phyloP scores from a whole-genome alignment of 768 basidiomycete genomes.

The Termitomyces sp. region DNA sequence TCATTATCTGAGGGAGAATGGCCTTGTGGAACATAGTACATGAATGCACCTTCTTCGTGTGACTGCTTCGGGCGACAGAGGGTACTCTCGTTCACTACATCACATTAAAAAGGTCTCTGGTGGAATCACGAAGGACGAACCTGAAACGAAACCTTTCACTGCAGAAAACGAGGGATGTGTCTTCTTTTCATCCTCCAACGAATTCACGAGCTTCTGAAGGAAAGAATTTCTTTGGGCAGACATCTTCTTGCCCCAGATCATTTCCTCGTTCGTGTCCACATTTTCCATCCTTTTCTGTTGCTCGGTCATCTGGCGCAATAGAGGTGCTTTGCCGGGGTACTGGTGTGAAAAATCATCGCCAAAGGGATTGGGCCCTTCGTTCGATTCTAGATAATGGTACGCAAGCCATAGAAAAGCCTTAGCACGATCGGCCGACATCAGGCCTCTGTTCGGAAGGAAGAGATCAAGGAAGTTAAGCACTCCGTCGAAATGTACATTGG shows the following conservation, averaged over 20 bases:
- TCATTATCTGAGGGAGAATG: constrained; percentile 21
- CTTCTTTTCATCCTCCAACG: constrained; percentile 47
- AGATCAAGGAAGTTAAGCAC: constrained; percentile 76
- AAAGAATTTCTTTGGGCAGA: constrained; percentile 65
- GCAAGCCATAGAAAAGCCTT: constrained; percentile 79
- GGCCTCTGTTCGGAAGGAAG: constrained; percentile 65
- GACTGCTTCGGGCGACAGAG: constrained; percentile 27
- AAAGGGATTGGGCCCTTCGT: constrained; percentile 65
- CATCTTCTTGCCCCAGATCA: constrained; percentile 76
- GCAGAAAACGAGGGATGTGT: constrained; percentile 25
- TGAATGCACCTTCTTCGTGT: constrained; percentile 39
- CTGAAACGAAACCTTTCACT: constrained; percentile 40
- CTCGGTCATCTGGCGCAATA: constrained; percentile 47
- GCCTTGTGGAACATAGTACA: constrained; percentile 43
- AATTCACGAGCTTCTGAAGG: constrained; percentile 60
- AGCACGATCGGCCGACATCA: constrained; percentile 70
- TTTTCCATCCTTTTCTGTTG: constrained; percentile 63
- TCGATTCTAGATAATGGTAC: constrained; percentile 74
- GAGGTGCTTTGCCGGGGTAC: constrained; percentile 60
- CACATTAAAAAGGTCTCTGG: not conserved
- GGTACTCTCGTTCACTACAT: constrained; percentile 24
- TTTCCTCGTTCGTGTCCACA: constrained; percentile 70
- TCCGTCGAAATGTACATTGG: constrained; percentile 68
- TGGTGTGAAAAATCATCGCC: constrained; percentile 55
- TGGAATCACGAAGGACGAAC: constrained; percentile 17